Conservation (phyloP, 768 basidiomycete genomes). For the Boletus pseudo-olivaceus region DNA sequence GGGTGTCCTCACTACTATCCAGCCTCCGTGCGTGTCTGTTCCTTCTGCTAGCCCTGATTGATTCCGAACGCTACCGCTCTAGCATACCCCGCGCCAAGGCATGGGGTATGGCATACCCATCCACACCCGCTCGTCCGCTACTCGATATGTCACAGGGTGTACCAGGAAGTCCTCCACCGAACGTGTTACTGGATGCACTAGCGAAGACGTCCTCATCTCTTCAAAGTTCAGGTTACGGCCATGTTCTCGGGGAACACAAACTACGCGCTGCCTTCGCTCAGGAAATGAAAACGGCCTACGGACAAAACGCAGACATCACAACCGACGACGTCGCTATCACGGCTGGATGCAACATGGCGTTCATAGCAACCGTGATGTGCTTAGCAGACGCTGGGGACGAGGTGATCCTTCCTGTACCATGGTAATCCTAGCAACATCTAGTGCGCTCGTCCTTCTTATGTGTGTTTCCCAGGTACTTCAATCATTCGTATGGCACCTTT, state of each 20-base stretch:
- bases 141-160: slow-evolving; percentile 78
- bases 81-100: slow-evolving; percentile 58
- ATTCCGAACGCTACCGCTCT: not conserved
- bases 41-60: not conserved
- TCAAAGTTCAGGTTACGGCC: slow-evolving; percentile 50
- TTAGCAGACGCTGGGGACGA: slow-evolving; percentile 70
- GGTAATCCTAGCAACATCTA: slow-evolving; percentile 36
- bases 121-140: slow-evolving; percentile 44
- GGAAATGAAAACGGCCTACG: slow-evolving; percentile 64
- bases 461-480: slow-evolving; percentile 52
- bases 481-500: slow-evolving; percentile 45
- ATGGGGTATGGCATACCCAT: slow-evolving; percentile 49
- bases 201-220: slow-evolving; percentile 42
- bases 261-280: slow-evolving; percentile 50
- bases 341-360: slow-evolving; percentile 72
- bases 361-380: slow-evolving; percentile 56
- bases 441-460: not conserved
- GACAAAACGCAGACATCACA: slow-evolving; percentile 43
- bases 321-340: slow-evolving; percentile 63
- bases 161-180: slow-evolving; percentile 63
- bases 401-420: slow-evolving; percentile 68
- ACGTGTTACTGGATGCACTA: slow-evolving; percentile 47
- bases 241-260: slow-evolving; percentile 53
- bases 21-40: slow-evolving; percentile 40
- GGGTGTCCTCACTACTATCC: slow-evolving; percentile 40